These are phyloP conservation scores for Mycena epipterygia DNA, from an alignment of 768 basidiomycete genomes.

Conservation along the genomic window DNA sequence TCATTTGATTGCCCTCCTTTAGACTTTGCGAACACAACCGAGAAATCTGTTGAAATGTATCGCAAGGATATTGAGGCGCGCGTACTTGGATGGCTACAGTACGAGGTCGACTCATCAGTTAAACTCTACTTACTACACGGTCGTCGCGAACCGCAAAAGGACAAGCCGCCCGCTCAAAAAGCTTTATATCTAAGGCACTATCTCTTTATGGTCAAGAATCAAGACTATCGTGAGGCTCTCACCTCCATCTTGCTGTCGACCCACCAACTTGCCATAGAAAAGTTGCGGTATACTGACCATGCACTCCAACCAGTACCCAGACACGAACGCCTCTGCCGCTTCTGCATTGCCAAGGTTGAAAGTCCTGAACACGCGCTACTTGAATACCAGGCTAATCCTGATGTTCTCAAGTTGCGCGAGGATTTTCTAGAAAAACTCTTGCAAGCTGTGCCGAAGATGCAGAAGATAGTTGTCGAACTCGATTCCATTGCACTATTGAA, in stretches of 20 bases:
- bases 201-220: not conserved
- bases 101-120: not conserved
- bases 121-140: not conserved
- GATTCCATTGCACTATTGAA: not conserved
- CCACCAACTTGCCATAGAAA: not conserved
- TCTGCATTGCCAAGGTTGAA: not conserved
- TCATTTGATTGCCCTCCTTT: not conserved
- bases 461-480: not conserved
- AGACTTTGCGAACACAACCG: not conserved
- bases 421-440: not conserved
- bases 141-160: not conserved
- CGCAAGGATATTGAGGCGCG: not conserved
- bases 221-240: not conserved
- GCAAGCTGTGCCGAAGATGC: not conserved
- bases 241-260: not conserved
- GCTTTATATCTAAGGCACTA: not conserved
- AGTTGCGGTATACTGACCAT: too few species aligned
- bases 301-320: not conserved
- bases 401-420: not conserved
- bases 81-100: not conserved
- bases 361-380: not conserved
- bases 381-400: not conserved
- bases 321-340: not conserved
- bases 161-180: not conserved
- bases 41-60: not conserved